These are phyloP conservation scores for Forsythia viridissima DNA, from an alignment of 257 asterid genomes.

Conservation along the genomic window DNA sequence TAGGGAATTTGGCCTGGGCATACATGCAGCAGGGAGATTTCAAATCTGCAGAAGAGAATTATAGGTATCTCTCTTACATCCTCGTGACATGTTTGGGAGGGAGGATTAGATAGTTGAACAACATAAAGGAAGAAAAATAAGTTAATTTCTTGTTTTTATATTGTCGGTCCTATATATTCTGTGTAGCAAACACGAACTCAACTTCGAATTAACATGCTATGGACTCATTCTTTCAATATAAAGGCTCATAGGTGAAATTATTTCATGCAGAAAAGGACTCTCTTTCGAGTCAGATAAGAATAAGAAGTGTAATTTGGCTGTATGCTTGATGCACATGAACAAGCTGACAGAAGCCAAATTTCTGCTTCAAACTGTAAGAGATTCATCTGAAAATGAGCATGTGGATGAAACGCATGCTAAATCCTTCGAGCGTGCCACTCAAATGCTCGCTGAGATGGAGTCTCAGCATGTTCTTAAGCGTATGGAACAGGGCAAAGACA, in stretches of 20 bases:
- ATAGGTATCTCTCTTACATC: slow-evolving; percentile 50
- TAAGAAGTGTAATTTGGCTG: slow-evolving; percentile 87
- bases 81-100: neutral
- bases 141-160: neutral
- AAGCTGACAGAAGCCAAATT: slow-evolving; percentile 75
- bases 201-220: neutral
- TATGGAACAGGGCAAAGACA: slow-evolving; percentile 7
- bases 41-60: slow-evolving; percentile 73
- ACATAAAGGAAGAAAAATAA: neutral
- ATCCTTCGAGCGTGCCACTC: slow-evolving; percentile 54
- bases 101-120: no score
- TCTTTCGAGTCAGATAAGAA: slow-evolving; percentile 76
- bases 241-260: slow-evolving; percentile 1
- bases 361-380: slow-evolving; percentile 64
- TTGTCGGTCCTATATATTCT: neutral
- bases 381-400: slow-evolving; percentile 37
- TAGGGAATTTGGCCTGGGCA: slow-evolving; percentile 97
- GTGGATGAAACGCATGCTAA: slow-evolving; percentile 63
- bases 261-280: slow-evolving; percentile 77
- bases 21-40: slow-evolving; percentile 69
- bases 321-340: slow-evolving; percentile 80
- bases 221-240: neutral
- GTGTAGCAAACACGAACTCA: neutral
- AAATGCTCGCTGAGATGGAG: slow-evolving; percentile 37
- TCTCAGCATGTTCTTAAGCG: neutral